Evolutionary conservation across 768 basidiomycete species (phyloP), one percentile per base, ranked within the genome.

Genomic region (Russula sp.): DNA sequence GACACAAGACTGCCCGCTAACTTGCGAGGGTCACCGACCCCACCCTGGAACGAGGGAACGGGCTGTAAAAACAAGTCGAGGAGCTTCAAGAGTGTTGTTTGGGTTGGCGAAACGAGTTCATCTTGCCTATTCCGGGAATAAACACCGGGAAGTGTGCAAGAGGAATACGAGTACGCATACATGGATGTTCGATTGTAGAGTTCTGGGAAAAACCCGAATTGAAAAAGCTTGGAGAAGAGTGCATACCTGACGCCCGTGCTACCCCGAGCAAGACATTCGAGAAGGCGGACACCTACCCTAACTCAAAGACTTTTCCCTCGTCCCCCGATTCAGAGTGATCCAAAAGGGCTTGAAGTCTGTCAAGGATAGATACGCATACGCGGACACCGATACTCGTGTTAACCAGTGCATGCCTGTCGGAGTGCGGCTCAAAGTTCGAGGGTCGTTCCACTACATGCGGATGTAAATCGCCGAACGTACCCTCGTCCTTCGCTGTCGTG

Each of bases 1-100:
- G 59, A 50, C 58, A 53, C 31, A 49, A 66, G 69, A 31, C 45
- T 39, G 16, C 34, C 47, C 27, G 64, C 48, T 42, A 66, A 34
- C 7, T 32, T 47, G 49, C 45, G 45, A 34, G 39, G 50, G 48
- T 35, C 31, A 20, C 55, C 44, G 14, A 27, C 50, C 37, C n/a
- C 35, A 22, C 52, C 57, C 54, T 20, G 22, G 48, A 63, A 44
- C 35, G 45, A 51, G 13, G 76, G 55, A 37, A 54, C 13, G 40
- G 84, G 80, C 66, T 91, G 88, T 58, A 94, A 77, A 70, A 91
- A 88, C 1, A 91, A 89, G 71, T 96, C 94, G 13, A 94, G 76
- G 16, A 96, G 77, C 73, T 94, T 95, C 62, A 97, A 82, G 11
- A 96, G 76, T n/a, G 84, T 89, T 4, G 86, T 91, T 72, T 96